Base-by-base conservation (phyloP, 1,284 basidiomycete species). In the Apiotrichum brassicae region DNA sequence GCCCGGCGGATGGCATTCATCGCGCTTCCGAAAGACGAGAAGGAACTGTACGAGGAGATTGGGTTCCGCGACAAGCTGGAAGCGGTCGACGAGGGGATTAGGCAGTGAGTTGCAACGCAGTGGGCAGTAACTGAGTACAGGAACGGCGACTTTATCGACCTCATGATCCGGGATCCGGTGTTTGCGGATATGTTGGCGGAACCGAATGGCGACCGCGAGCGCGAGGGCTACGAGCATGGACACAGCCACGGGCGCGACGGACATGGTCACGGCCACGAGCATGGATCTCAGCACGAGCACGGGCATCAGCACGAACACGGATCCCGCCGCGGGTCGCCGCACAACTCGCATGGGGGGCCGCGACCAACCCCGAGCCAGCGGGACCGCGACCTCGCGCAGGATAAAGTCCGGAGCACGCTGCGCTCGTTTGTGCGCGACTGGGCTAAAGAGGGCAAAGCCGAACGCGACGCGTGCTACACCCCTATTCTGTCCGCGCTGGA, bases 381-480 rank as follows among this genome's bases (percentile, higher is more conserved):
- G 0, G 60, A 64, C 33, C 55, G 56, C n/a, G 65, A 70, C 51
- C 30, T 38, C 19, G 45, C 38, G 32, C 66, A 71, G 49, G 73
- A 94, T 70, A 93, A 93, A 64, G 75, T 95, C 23, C 76, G 88
- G 51, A 90, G 87, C 63, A 93, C 89, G 0, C 72, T 95, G 34
- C 88, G 92, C 63, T 89, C 92, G 60, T 84, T 93, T 48, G 90
- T 91, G 9, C 79, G 90, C 13, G 91, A 94, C 63, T 95, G 91
- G 91, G 86, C 85, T 49, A 78, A 76, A 56, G 83, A 88, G 76
- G 90, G 90, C 0, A 77, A 76, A 53, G 65, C 72, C 1, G 91
- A 95, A 67, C 81, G 91, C 18, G 82, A 87, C 42, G 69, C 78
- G 1, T 84, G 83, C 59, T 95, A 94, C 66, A 74, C 74, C 23